Conservation (phyloP, 345 rosid genomes). For the Erucastrum elatum region DNA sequence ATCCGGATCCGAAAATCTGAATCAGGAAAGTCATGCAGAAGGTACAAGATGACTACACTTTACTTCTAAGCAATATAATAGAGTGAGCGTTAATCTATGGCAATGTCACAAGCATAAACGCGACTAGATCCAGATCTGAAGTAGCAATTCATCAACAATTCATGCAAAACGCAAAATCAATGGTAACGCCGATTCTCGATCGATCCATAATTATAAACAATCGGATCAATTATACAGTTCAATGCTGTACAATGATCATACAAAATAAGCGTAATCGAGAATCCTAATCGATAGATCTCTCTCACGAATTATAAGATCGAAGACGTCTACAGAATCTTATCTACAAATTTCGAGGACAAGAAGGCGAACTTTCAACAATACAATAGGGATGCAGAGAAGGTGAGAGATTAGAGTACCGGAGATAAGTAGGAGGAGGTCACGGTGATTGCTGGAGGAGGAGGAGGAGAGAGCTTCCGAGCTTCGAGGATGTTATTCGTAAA, state of each 20-base stretch:
- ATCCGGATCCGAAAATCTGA: not conserved
- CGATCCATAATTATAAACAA: not conserved
- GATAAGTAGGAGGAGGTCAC: not conserved
- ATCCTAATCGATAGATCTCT: not conserved
- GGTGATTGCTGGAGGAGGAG: constrained; percentile 6
- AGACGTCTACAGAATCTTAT: not conserved
- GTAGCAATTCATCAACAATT: not conserved
- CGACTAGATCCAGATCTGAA: not conserved
- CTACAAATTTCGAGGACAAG: not conserved
- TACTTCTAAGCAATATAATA: not conserved
- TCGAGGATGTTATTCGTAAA: constrained; percentile 5
- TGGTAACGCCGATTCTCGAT: not conserved
- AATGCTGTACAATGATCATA: not conserved
- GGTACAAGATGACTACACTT: not conserved
- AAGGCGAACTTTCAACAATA: not conserved
- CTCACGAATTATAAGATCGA: not conserved
- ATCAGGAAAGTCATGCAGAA: not conserved
- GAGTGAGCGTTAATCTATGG: not conserved
- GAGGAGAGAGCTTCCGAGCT: constrained; percentile 30
- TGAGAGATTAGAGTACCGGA: not conserved
- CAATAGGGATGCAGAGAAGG: not conserved
- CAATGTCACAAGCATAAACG: not conserved
- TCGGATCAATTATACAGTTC: not conserved
- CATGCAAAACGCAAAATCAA: not conserved
- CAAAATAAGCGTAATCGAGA: not conserved